Conservation (phyloP, 176 grass and related monocot species). For the Eragrostis curvula region DNA sequence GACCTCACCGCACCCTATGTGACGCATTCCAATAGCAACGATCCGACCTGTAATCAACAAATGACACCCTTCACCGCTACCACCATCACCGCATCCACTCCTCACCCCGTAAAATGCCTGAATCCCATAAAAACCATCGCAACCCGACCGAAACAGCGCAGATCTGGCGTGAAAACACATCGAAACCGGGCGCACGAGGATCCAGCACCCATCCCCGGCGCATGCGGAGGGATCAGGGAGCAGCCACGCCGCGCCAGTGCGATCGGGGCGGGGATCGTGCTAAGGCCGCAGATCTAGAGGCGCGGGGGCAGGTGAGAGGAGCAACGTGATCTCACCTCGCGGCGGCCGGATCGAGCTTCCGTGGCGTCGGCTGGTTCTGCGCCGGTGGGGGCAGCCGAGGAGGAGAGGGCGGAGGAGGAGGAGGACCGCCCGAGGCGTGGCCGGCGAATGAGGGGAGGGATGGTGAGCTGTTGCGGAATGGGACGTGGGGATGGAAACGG, state of each 20-base stretch:
- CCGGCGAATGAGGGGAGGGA: neutral
- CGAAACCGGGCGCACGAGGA: neutral
- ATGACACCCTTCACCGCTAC: neutral
- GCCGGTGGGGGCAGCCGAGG: neutral
- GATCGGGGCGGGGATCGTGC: neutral
- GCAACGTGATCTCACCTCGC: conserved; percentile 31
- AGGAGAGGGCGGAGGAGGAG: neutral
- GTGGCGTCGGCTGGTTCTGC: neutral
- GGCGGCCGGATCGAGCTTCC: conserved; percentile 10
- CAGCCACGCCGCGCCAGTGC: neutral
- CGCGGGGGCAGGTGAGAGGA: neutral
- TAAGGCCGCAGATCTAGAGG: conserved; percentile 21
- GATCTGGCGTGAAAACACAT: neutral
- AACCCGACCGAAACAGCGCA: neutral
- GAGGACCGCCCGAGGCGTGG: conserved; percentile 18
- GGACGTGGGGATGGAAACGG: neutral
- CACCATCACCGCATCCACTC: neutral
- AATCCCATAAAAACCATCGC: neutral
- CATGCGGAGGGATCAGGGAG: neutral
- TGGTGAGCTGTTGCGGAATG: neutral
- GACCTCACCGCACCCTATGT: neutral
- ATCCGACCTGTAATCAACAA: conserved; percentile 2
- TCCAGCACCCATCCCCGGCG: neutral
- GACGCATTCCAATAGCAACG: neutral
- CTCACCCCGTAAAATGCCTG: neutral